Evolutionary conservation across 2,329 filamentous ascomycete species (phyloP).

Genomic region (Ustulina deusta): DNA sequence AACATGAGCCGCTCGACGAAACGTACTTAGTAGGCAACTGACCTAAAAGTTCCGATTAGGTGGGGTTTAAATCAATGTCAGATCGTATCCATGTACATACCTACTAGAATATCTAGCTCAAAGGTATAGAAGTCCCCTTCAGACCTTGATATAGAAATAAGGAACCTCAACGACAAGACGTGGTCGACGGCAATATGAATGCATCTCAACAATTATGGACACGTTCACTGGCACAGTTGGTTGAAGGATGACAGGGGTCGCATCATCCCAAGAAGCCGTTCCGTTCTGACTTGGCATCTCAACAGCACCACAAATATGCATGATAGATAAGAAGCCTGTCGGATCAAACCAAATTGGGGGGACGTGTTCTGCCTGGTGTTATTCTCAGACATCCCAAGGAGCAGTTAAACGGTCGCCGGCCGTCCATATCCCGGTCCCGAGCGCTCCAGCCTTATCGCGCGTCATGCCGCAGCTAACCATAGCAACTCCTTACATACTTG

Average conservation of each 20-base stretch:
- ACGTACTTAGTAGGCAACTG: constrained; percentile 11
- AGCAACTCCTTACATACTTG: constrained; percentile 44
- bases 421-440: constrained; percentile 23
- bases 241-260: background rate
- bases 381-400: constrained; percentile 24
- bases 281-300: background rate
- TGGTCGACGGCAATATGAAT: constrained; percentile 10
- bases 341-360: constrained; percentile 5
- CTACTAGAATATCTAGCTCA: background rate
- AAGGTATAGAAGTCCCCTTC: background rate
- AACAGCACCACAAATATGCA: constrained; percentile 9
- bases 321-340: constrained; percentile 19
- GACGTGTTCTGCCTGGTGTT: constrained; percentile 30
- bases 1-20: constrained; percentile 22
- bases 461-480: constrained; percentile 42
- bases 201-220: background rate
- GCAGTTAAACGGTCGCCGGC: constrained; percentile 19
- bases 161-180: background rate
- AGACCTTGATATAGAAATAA: background rate
- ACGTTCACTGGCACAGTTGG: background rate
- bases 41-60: background rate
- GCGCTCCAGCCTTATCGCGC: constrained; percentile 33
- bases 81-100: background rate
- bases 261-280: background rate
- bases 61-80: background rate